Conservation (phyloP, 2,329 filamentous ascomycete species). For the Sporothrix globosa region DNA sequence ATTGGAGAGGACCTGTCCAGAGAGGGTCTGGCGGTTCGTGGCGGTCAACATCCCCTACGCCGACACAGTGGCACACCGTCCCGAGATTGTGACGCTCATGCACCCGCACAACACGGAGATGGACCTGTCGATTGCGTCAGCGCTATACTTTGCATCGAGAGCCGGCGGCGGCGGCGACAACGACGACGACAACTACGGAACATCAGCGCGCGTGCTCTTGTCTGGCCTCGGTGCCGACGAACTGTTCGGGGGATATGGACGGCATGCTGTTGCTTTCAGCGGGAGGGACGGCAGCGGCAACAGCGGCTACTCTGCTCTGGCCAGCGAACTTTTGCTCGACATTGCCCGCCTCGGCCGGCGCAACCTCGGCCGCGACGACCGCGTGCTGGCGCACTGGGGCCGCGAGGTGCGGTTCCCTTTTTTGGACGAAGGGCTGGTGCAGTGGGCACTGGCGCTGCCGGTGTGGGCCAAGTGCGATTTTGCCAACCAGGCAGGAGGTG, state of each 20-base stretch:
- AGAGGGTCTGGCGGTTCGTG: constrained; percentile 79
- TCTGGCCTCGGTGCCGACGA: constrained; percentile 96
- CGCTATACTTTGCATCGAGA: constrained; percentile 91
- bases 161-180: constrained; percentile 48
- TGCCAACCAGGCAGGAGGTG: constrained; percentile 48
- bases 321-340: constrained; percentile 83
- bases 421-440: constrained; percentile 84
- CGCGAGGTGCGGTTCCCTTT: constrained; percentile 89
- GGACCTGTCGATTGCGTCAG: constrained; percentile 92
- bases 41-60: constrained; percentile 78
- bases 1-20: constrained; percentile 68
- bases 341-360: constrained; percentile 83
- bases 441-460: constrained; percentile 73
- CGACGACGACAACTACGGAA: constrained; percentile 47
- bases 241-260: constrained; percentile 88
- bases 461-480: constrained; percentile 91
- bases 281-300: constrained; percentile 46
- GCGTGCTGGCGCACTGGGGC: constrained; percentile 86
- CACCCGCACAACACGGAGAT: constrained; percentile 96
- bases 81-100: constrained; percentile 75
- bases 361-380: constrained; percentile 93
- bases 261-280: constrained; percentile 75
- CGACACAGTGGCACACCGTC: constrained; percentile 70
- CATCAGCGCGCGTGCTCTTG: constrained; percentile 75
- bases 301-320: constrained; percentile 68